Percentiles rank a stretch among this genome's conserved stretches.
phyloP scores from a whole-genome alignment of 106 monocot genomes.

The Platanthera zijinensis region DNA sequence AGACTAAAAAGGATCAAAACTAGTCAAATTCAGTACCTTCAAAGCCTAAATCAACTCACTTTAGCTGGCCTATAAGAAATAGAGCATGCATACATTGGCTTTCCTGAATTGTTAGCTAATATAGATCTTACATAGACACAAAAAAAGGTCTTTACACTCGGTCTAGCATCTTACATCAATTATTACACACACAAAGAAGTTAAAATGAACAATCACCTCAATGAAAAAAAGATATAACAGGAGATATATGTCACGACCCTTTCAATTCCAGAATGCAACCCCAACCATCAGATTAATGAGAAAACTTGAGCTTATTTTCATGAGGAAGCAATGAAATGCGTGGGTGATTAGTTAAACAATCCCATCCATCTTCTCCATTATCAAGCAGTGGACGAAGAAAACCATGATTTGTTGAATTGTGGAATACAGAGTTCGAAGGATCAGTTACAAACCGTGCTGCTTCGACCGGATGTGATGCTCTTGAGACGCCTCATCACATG shows the following conservation, averaged over 20 bases:
- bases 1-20: too few species aligned
- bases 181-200: neutral
- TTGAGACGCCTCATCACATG: constrained; percentile 28
- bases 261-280: neutral
- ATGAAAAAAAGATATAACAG: neutral
- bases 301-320: neutral
- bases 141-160: too few species aligned
- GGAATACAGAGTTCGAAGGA: neutral
- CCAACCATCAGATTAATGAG: neutral
- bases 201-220: neutral
- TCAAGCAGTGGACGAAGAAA: neutral
- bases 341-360: neutral
- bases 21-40: too few species aligned
- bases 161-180: neutral
- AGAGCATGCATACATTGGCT: too few species aligned
- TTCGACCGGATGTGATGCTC: constrained; percentile 30
- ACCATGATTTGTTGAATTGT: too few species aligned
- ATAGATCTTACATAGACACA: neutral
- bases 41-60: too few species aligned
- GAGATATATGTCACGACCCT: neutral
- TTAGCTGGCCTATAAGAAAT: too few species aligned
- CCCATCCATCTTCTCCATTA: neutral
- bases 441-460: neutral
- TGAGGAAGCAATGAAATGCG: neutral
- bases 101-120: too few species aligned